Conservation (phyloP, 768 basidiomycete species). For the Suillus tomentosus region DNA sequence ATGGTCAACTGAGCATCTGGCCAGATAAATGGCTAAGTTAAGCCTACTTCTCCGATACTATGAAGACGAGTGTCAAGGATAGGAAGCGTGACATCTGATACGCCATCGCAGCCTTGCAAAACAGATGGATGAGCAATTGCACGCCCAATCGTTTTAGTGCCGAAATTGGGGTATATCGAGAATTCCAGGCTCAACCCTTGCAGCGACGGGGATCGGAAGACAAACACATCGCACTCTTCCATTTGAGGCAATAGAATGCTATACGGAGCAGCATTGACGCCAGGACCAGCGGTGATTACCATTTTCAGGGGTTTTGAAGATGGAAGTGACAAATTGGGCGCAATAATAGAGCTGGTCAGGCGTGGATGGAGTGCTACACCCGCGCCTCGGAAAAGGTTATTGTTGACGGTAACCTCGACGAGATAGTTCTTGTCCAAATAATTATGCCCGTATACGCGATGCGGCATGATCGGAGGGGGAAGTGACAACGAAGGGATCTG, state of each 20-base stretch:
- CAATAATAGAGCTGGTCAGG: constrained; percentile 66
- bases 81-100: constrained; percentile 61
- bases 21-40: background rate
- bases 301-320: constrained; percentile 84
- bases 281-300: constrained; percentile 89
- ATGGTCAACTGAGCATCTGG: constrained; percentile 12
- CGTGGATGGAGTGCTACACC: constrained; percentile 71
- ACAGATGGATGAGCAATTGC: constrained; percentile 82
- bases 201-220: constrained; percentile 82
- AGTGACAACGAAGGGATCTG: constrained; percentile 92
- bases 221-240: constrained; percentile 70
- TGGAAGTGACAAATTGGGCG: constrained; percentile 66
- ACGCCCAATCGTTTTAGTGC: constrained; percentile 93
- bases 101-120: constrained; percentile 58
- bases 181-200: constrained; percentile 82
- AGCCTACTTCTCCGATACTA: constrained; percentile 85
- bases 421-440: constrained; percentile 86
- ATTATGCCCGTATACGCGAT: constrained; percentile 96
- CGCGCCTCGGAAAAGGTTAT: constrained; percentile 39
- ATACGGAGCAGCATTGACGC: constrained; percentile 85
- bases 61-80: constrained; percentile 92
- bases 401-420: constrained; percentile 82
- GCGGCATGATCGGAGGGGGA: constrained; percentile 97
- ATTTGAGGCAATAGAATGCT: constrained; percentile 84
- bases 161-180: constrained; percentile 96